A percentile compares a stretch with the other conserved stretches of the same genome.
Conservation (phyloP, 1,284 basidiomycete genomes). For the Tilletia walkeri region DNA sequence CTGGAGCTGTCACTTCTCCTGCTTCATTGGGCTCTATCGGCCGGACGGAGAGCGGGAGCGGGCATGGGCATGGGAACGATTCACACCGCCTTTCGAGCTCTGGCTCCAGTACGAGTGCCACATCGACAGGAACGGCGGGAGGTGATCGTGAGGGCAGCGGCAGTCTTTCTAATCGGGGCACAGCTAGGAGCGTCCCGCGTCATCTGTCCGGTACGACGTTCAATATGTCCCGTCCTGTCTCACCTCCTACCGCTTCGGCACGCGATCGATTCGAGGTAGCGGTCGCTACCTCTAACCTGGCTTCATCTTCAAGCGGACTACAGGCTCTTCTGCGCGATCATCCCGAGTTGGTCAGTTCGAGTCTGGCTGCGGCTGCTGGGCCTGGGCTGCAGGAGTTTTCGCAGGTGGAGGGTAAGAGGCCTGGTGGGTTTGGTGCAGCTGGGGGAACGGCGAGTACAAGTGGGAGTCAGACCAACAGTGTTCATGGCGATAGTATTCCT, state of each 20-base stretch:
- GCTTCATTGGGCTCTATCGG: constrained; percentile 7
- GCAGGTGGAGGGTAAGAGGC: constrained; percentile 9
- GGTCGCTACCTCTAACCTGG: constrained; percentile 43
- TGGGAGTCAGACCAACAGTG: not conserved
- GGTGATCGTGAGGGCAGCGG: not conserved
- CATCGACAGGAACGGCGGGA: not conserved
- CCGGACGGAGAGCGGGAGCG: not conserved
- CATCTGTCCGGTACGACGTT: constrained; percentile 18
- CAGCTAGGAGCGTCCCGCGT: not conserved
- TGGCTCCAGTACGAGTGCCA: not conserved
- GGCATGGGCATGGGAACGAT: not conserved
- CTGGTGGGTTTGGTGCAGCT: not conserved
- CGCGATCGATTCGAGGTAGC: constrained; percentile 42
- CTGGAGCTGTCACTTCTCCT: not conserved
- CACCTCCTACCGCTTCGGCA: constrained; percentile 37
- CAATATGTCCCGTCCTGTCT: constrained; percentile 35
- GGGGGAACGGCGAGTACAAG: constrained; percentile 7
- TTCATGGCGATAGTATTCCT: not conserved
- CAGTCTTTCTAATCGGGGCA: not conserved
- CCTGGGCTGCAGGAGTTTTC: constrained; percentile 27
- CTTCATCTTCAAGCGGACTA: constrained; percentile 44
- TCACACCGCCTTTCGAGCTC: not conserved
- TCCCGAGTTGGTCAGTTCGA: constrained; percentile 49
- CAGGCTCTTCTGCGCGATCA: constrained; percentile 53
- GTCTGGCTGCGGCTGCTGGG: constrained; percentile 47